Evolutionary conservation across 306 rosid species (phyloP).

Genomic region (Carpinus fangiana): DNA sequence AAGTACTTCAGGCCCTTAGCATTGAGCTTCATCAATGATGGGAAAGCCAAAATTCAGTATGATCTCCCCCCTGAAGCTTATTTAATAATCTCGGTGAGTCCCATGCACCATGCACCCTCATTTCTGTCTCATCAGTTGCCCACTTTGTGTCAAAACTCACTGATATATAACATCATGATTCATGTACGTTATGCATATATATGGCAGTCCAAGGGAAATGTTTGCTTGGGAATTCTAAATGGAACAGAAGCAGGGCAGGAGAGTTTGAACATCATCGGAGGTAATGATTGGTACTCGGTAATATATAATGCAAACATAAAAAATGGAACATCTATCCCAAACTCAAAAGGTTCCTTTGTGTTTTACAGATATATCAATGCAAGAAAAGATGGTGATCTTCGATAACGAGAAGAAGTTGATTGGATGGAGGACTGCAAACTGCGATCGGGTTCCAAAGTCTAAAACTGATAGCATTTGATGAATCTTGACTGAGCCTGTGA

Average conservation of each 20-base stretch:
- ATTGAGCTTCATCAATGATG: conserved; percentile 45
- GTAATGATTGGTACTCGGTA: conserved; percentile 25
- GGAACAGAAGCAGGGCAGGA: conserved; percentile 72
- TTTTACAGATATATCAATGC: conserved; percentile 69
- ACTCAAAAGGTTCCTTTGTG: neutral
- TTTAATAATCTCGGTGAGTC: conserved; percentile 70
- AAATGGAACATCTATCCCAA: neutral
- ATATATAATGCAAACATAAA: neutral
- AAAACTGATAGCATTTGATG: conserved; percentile 40
- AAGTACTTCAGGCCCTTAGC: conserved; percentile 85
- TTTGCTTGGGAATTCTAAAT: conserved; percentile 88
- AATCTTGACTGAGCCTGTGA: neutral
- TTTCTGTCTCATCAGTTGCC: neutral
- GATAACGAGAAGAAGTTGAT: conserved; percentile 73
- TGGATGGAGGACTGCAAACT: conserved; percentile 67
- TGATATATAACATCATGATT: too few relatives aligned
- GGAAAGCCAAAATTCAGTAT: conserved; percentile 50
- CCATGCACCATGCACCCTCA: neutral
- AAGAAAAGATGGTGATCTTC: conserved; percentile 68
- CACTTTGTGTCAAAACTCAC: neutral
- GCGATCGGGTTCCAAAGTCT: conserved; percentile 54
- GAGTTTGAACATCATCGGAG: conserved; percentile 74
- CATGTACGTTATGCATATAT: neutral
- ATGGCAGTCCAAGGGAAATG: conserved; percentile 71
- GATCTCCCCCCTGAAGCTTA: conserved; percentile 83